A percentile compares a stretch with the other conserved stretches of the same genome.
Conservation (phyloP, 164 flowering plant species). For the Tetracentron sinense region DNA sequence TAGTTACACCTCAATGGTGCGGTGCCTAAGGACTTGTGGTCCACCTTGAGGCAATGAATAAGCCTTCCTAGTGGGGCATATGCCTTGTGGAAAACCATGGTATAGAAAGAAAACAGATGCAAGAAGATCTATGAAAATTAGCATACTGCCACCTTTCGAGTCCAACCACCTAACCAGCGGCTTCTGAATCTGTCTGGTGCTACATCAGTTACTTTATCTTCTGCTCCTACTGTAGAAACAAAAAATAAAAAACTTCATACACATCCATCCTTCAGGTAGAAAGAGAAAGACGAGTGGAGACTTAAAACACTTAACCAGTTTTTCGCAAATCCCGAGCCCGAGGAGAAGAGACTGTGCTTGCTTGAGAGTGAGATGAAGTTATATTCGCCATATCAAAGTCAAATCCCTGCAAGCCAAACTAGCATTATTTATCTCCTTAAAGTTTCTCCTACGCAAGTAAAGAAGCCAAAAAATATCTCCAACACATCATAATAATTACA, state of each 20-base stretch:
- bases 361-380: conserved; percentile 16
- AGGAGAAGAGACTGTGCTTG: conserved; percentile 14
- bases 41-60: too few species aligned
- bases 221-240: conserved; percentile 18
- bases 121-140: conserved; percentile 4
- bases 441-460: too few species aligned
- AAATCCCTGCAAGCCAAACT: conserved; percentile 26
- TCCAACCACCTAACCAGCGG: conserved; percentile 76
- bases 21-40: too few species aligned
- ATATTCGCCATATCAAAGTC: conserved; percentile 10
- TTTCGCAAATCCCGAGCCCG: conserved; percentile 9
- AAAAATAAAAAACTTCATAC: neutral
- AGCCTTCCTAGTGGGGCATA: too few species aligned
- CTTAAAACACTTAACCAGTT: conserved; percentile 20
- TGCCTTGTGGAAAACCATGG: too few species aligned
- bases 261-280: neutral
- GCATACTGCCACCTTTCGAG: conserved; percentile 37
- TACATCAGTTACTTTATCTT: conserved; percentile 2
- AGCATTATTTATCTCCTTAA: too few species aligned
- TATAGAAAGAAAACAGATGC: neutral
- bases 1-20: too few species aligned
- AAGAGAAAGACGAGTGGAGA: neutral
- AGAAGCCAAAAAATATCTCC: too few species aligned
- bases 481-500: too few species aligned
- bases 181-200: conserved; percentile 38